These are phyloP conservation scores for Hibiscus mutabilis DNA, from an alignment of 345 rosid genomes.

Conservation along the genomic window DNA sequence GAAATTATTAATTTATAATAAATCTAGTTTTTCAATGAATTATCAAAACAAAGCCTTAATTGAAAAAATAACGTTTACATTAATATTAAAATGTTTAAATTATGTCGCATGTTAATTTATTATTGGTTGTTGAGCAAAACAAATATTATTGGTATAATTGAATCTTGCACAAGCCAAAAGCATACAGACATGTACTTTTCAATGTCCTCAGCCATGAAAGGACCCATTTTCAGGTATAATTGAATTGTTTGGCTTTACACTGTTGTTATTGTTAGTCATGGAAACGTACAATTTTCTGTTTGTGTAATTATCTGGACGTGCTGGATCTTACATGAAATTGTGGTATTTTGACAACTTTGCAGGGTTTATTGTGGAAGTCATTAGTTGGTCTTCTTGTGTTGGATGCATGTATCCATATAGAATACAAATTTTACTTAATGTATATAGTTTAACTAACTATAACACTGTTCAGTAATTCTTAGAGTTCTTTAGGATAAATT, in stretches of 20 bases:
- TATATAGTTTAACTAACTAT: background rate
- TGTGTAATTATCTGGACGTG: background rate
- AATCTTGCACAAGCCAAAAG: slow-evolving; percentile 74
- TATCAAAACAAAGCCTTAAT: too few species aligned
- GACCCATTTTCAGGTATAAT: slow-evolving; percentile 41
- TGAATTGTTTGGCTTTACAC: background rate
- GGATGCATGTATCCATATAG: slow-evolving; percentile 75
- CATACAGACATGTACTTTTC: slow-evolving; percentile 67
- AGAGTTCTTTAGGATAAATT: background rate
- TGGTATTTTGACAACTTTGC: slow-evolving; percentile 23
- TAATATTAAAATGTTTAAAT: too few species aligned
- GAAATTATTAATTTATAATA: too few species aligned
- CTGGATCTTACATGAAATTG: slow-evolving; percentile 3
- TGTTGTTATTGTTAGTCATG: background rate
- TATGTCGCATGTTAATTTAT: too few species aligned
- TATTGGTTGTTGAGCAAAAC: too few species aligned
- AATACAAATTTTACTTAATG: background rate
- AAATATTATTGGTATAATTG: too few species aligned
- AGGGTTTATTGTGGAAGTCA: slow-evolving; percentile 66
- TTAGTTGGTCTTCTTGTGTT: slow-evolving; percentile 49
- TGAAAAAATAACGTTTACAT: too few species aligned
- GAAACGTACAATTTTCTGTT: background rate
- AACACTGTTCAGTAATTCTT: background rate
- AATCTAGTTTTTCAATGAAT: too few species aligned
- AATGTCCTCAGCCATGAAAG: slow-evolving; percentile 51